phyloP scores from a whole-genome alignment of 176 grass and related monocot genomes.

The Aechmea fasciata region DNA sequence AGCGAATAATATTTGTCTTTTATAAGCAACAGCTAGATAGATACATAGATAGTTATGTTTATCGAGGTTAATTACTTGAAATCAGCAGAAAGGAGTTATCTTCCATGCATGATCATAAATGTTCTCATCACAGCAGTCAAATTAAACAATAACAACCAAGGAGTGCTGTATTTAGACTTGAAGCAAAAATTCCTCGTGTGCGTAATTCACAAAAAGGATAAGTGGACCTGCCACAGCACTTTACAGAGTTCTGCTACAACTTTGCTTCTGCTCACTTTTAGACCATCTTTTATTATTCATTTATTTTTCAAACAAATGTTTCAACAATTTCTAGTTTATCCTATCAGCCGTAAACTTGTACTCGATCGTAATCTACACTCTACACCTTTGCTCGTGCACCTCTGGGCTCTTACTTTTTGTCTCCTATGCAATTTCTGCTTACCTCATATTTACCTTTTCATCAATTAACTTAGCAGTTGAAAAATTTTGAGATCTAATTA shows the following conservation, averaged over 20 bases:
- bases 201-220: not conserved
- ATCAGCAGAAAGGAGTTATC: too few species aligned
- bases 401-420: not conserved
- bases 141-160: not conserved
- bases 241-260: not conserved
- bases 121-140: not conserved
- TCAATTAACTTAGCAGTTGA: not conserved
- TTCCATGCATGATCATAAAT: not conserved
- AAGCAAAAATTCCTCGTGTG: not conserved
- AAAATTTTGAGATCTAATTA: not conserved
- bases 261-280: not conserved
- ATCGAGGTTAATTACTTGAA: too few species aligned
- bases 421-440: not conserved
- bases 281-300: not conserved
- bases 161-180: not conserved
- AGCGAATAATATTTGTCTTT: too few species aligned
- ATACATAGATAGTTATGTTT: too few species aligned
- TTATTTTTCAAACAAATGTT: not conserved
- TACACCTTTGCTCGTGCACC: not conserved
- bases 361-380: not conserved
- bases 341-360: not conserved
- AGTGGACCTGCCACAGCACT: slow-evolving; percentile 1
- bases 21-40: too few species aligned
- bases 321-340: not conserved
- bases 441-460: not conserved